Conservation (phyloP, 192 early-diverging fungal species). For the Rhizophlyctis rosea region DNA sequence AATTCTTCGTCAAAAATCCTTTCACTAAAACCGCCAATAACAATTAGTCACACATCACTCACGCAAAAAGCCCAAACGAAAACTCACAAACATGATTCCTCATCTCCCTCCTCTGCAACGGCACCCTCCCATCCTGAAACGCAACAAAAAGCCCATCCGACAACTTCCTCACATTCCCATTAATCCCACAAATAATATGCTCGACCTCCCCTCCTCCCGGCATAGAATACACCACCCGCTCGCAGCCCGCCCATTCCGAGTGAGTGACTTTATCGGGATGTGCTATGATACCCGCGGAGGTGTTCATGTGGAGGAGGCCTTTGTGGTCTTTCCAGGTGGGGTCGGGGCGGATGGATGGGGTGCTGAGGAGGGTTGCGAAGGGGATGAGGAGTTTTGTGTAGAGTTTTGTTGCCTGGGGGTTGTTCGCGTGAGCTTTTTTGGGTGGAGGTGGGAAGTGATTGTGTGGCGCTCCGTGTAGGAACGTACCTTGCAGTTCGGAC, state of each 20-base stretch:
- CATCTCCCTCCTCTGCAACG: background rate
- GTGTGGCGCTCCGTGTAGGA: no score
- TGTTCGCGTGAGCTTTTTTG: no score
- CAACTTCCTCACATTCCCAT: background rate
- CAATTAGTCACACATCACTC: background rate
- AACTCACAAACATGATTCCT: background rate
- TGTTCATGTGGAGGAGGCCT: background rate
- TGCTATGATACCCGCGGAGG: background rate
- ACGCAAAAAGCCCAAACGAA: background rate
- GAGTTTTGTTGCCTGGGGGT: background rate
- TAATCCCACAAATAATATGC: background rate
- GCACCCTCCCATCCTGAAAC: conserved; percentile 1
- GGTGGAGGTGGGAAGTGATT: no score
- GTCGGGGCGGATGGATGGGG: background rate
- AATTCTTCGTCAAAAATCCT: conserved; percentile 14
- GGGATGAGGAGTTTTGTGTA: background rate
- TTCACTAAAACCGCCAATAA: conserved; percentile 1
- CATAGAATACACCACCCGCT: background rate
- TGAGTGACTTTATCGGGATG: background rate
- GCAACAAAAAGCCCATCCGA: background rate
- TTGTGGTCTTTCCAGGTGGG: background rate
- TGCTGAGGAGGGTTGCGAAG: background rate
- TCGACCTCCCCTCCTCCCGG: conserved; percentile 8
- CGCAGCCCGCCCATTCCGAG: background rate
- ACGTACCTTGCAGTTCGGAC: background rate